Conservation (phyloP, 345 rosid species). For the Euphorbia tirucalli region DNA sequence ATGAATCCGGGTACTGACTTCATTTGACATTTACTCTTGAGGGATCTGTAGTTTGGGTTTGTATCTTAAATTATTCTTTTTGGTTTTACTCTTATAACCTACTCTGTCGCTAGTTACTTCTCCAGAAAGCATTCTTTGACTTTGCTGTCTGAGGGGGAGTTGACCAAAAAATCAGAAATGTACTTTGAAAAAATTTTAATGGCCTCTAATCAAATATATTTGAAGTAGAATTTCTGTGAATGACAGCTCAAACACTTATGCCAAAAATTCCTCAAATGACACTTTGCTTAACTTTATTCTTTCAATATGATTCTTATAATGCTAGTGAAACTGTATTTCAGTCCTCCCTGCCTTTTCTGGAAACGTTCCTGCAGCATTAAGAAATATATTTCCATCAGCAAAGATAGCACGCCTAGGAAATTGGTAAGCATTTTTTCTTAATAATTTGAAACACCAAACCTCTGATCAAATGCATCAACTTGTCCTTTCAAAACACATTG, state of each 20-base stretch:
- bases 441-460: constrained; percentile 16
- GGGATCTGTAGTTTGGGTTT: neutral
- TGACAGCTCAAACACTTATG: neutral
- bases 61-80: neutral
- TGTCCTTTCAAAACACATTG: neutral
- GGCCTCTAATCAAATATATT: neutral
- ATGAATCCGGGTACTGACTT: constrained; percentile 60
- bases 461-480: constrained; percentile 8
- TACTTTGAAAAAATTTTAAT: neutral
- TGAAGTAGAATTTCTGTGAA: neutral
- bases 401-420: constrained; percentile 64
- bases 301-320: neutral
- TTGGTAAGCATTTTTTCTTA: constrained; percentile 44
- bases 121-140: neutral
- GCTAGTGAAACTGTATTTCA: constrained; percentile 29
- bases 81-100: neutral
- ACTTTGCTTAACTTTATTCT: constrained; percentile 2
- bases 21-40: constrained; percentile 4
- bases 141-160: neutral
- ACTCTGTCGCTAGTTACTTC: neutral
- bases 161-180: neutral
- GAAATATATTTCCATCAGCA: constrained; percentile 54
- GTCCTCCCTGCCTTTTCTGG: constrained; percentile 81
- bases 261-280: neutral
- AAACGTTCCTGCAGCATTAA: constrained; percentile 58